phyloP scores from a whole-genome alignment of 768 basidiomycete genomes.

The Hypholoma fasciculare region DNA sequence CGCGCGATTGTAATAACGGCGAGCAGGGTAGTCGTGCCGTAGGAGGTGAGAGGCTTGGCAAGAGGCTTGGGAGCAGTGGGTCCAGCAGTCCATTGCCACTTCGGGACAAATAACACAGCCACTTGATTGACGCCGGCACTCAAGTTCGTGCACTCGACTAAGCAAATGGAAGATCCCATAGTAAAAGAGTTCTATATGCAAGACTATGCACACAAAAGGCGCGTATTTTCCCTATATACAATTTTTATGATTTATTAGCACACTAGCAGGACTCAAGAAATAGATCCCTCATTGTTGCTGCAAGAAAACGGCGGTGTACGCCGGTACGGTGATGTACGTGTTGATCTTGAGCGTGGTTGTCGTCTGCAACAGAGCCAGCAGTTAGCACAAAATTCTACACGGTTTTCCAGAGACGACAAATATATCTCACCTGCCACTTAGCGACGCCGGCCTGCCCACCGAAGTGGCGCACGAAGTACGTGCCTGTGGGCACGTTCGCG shows the following conservation, averaged over 20 bases:
- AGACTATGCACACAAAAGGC: too few relatives aligned
- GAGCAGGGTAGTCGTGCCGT: too few relatives aligned
- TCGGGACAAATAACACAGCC: too few relatives aligned
- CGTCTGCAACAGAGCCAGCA: conserved; percentile 16
- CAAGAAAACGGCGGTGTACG: conserved; percentile 37
- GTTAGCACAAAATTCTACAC: not conserved
- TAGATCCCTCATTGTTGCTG: conserved; percentile 20
- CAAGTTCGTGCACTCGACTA: too few relatives aligned
- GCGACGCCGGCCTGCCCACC: conserved; percentile 52
- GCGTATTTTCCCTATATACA: not conserved
- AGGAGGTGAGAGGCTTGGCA: too few relatives aligned
- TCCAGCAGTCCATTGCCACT: too few relatives aligned
- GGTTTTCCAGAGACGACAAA: not conserved
- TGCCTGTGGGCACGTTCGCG: conserved; percentile 44
- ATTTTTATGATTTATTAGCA: not conserved
- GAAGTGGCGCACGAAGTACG: conserved; percentile 56
- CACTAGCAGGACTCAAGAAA: not conserved
- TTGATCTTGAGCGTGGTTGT: conserved; percentile 30
- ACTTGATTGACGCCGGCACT: too few relatives aligned
- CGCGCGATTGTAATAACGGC: too few relatives aligned
- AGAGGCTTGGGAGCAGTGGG: too few relatives aligned
- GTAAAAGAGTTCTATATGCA: too few relatives aligned
- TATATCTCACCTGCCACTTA: conserved; percentile 49
- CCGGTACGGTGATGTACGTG: conserved; percentile 33
- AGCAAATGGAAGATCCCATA: too few relatives aligned